Evolutionary conservation across 108 stramenopile species (phyloP).

Genomic region (Aurantiochytrium sp.): DNA sequence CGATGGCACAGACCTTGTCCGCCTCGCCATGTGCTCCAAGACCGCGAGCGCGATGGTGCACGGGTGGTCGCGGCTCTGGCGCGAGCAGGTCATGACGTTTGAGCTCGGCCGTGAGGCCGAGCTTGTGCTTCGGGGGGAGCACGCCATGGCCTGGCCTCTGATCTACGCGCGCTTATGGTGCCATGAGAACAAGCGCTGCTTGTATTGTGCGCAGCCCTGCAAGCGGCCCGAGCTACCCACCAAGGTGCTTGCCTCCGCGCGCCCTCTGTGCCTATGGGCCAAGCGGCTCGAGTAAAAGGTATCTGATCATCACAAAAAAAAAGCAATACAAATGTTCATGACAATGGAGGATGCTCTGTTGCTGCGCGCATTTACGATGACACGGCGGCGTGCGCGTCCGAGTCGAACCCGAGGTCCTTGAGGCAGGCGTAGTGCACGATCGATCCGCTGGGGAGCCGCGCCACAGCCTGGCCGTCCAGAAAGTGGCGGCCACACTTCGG

Average conservation of each 20-base stretch:
- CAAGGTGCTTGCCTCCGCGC: neutral
- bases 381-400: neutral
- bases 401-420: neutral
- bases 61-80: neutral
- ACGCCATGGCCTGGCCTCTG: neutral
- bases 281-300: neutral
- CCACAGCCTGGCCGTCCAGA: neutral
- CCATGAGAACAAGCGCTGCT: neutral
- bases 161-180: neutral
- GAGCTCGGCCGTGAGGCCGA: neutral
- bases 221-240: neutral
- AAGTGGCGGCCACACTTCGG: neutral
- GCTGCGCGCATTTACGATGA: no score
- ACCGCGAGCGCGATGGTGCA: neutral
- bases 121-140: neutral
- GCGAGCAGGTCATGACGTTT: neutral
- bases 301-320: neutral
- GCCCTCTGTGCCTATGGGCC: neutral
- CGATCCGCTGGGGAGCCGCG: neutral
- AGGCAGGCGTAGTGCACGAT: conserved; percentile 1
- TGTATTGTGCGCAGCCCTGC: neutral
- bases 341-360: neutral
- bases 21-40: neutral
- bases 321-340: neutral
- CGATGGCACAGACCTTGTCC: neutral